A percentile compares a stretch with the other conserved stretches of the same genome.
These are phyloP conservation scores for Dendrocalamus latiflorus DNA, from an alignment of 202 grass and related monocot genomes.

Conservation along the genomic window DNA sequence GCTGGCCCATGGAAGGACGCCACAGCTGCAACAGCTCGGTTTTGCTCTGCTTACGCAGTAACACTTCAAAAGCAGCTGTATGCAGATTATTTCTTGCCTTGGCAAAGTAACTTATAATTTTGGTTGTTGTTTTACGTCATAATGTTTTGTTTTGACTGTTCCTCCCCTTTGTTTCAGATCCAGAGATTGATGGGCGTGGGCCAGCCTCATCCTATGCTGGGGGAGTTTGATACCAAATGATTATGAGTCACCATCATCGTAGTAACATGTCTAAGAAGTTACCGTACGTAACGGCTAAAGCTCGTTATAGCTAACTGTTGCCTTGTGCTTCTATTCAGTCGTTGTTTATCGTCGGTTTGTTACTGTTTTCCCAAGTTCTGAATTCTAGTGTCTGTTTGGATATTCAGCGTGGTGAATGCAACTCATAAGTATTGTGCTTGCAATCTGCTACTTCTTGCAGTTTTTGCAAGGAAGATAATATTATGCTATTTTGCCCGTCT, in stretches of 20 bases:
- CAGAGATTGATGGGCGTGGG: conserved; percentile 23
- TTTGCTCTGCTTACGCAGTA: conserved; percentile 13
- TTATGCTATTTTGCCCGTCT: neutral
- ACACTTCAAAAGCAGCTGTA: conserved; percentile 26
- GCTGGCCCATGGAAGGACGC: conserved; percentile 56
- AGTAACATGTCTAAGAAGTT: conserved; percentile 6
- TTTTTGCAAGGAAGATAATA: conserved; percentile 12
- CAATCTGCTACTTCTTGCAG: neutral
- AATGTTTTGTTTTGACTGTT: conserved; percentile 1
- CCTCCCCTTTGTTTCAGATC: conserved; percentile 18
- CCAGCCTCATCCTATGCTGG: conserved; percentile 18
- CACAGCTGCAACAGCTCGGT: conserved; percentile 22
- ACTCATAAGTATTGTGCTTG: neutral
- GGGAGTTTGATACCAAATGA: conserved; percentile 7
- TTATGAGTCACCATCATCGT: neutral
- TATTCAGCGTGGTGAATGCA: neutral
- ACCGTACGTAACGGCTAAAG: neutral
- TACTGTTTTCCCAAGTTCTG: neutral
- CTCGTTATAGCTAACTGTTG: neutral
- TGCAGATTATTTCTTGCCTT: neutral
- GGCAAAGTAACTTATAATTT: neutral
- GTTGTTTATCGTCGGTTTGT: neutral
- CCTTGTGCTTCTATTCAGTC: conserved; percentile 1
- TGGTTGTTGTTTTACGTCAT: neutral
- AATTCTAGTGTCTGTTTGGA: conserved; percentile 6